phyloP scores from a whole-genome alignment of 164 flowering plant species.

The Vitis vinifera region ASM3070453v1 NC_081809.1:2550501-2551000 shows the following conservation, averaged over 20 bases:
- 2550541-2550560: background rate
- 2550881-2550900: no score
- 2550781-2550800: background rate
- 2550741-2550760: constrained; percentile 7
- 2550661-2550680: constrained; percentile 13
- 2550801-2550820: background rate
- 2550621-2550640: constrained; percentile 6
- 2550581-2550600: background rate
- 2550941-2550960: no score
- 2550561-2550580: background rate
- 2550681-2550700: constrained; percentile 20
- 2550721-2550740: constrained; percentile 55
- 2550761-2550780: background rate
- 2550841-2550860: no score
- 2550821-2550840: background rate
- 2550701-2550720: constrained; percentile 43
- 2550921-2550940: no score
- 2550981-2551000: no score
- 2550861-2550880: no score
- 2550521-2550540: background rate
- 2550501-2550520: background rate
- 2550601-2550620: background rate
- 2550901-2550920: no score
- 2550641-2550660: constrained; percentile 26
- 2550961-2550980: no score